phyloP scores from a whole-genome alignment of 2,329 filamentous ascomycete genomes.

The Paraphaeosphaeria minitans region DNA sequence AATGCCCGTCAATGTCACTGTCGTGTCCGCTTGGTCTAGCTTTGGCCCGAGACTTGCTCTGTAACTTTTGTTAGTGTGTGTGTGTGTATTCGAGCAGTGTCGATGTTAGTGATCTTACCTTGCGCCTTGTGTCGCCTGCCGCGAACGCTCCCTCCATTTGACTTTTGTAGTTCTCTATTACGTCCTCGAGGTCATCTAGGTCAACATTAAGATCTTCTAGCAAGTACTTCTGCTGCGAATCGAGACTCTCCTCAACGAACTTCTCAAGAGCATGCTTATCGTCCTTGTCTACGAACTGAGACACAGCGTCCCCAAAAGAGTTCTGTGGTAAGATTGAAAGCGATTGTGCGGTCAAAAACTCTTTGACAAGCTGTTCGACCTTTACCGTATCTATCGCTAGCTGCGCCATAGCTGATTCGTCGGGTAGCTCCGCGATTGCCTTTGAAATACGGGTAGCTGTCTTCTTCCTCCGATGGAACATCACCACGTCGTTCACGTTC shows the following conservation, averaged over 20 bases:
- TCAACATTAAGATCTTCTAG: slow-evolving; percentile 64
- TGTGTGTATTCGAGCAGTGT: slow-evolving; percentile 16
- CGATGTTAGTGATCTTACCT: slow-evolving; percentile 14
- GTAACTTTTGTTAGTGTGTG: slow-evolving; percentile 23
- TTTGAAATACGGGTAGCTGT: slow-evolving; percentile 45
- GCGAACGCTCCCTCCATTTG: slow-evolving; percentile 74
- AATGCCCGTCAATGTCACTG: slow-evolving; percentile 83
- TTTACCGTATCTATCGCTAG: slow-evolving; percentile 77
- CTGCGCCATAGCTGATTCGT: slow-evolving; percentile 65
- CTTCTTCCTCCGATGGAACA: slow-evolving; percentile 91
- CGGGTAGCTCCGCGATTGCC: slow-evolving; percentile 63
- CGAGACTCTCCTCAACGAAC: slow-evolving; percentile 53
- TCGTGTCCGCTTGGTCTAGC: slow-evolving; percentile 84
- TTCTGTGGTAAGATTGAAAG: slow-evolving; percentile 93
- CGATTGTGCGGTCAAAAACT: slow-evolving; percentile 85
- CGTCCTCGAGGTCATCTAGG: slow-evolving; percentile 71
- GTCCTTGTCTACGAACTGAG: slow-evolving; percentile 91
- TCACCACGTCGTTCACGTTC: slow-evolving; percentile 91
- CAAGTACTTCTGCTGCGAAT: slow-evolving; percentile 51
- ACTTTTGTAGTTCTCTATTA: slow-evolving; percentile 74
- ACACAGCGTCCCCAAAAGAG: slow-evolving; percentile 89
- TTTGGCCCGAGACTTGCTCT: slow-evolving; percentile 65
- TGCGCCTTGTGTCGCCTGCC: slow-evolving; percentile 64
- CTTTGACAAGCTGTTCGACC: slow-evolving; percentile 84
- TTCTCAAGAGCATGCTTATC: slow-evolving; percentile 84